phyloP scores from a whole-genome alignment of 2,329 filamentous ascomycete genomes.

The Ophiocordyceps camponoti-floridani region DNA sequence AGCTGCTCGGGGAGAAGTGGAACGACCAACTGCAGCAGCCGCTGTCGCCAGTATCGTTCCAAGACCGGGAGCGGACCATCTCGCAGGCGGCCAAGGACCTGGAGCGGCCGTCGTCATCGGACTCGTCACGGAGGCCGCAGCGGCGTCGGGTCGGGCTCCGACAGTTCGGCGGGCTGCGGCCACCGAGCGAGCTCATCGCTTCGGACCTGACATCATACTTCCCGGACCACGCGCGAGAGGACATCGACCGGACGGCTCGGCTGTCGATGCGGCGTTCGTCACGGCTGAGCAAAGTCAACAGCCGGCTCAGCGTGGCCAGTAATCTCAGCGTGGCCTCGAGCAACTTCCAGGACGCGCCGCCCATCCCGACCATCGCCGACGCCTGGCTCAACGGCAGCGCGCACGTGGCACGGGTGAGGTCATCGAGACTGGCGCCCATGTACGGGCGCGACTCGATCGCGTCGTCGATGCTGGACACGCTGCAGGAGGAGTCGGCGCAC shows the following conservation, averaged over 20 bases:
- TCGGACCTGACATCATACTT: slow-evolving; percentile 95
- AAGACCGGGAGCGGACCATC: slow-evolving; percentile 51
- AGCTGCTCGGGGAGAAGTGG: slow-evolving; percentile 76
- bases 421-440: slow-evolving; percentile 20
- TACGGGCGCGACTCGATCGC: slow-evolving; percentile 72
- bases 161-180: slow-evolving; percentile 79
- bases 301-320: slow-evolving; percentile 82
- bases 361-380: slow-evolving; percentile 89
- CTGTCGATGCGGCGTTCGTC: slow-evolving; percentile 83
- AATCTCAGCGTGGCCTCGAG: slow-evolving; percentile 87
- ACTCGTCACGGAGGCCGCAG: slow-evolving; percentile 22
- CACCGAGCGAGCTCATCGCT: slow-evolving; percentile 92
- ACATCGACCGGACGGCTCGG: slow-evolving; percentile 89
- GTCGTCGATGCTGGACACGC: slow-evolving; percentile 72
- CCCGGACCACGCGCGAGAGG: slow-evolving; percentile 81
- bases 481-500: slow-evolving; percentile 76
- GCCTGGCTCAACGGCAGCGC: slow-evolving; percentile 52
- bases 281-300: slow-evolving; percentile 80
- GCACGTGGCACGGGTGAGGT: slow-evolving; percentile 19
- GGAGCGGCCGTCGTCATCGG: slow-evolving; percentile 34
- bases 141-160: slow-evolving; percentile 41
- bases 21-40: slow-evolving; percentile 67
- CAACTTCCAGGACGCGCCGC: slow-evolving; percentile 67
- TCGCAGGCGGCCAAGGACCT: slow-evolving; percentile 39
- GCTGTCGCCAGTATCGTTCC: slow-evolving; percentile 61